Conservation (phyloP, 495 filamentous ascomycete species). For the Xylaria castorea region DNA sequence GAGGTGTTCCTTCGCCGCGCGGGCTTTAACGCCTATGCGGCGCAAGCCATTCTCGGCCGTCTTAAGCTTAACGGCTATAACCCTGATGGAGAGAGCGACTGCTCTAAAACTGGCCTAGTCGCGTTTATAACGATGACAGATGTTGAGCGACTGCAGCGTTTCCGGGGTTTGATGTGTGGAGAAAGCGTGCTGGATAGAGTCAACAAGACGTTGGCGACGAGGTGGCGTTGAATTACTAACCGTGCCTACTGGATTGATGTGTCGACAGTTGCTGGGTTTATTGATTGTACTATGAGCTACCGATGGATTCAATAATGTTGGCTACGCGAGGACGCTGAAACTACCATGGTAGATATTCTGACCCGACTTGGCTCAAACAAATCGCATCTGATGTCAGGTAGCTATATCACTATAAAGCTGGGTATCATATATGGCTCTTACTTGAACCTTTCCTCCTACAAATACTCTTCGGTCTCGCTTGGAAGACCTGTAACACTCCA, state of each 20-base stretch:
- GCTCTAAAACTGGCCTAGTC: constrained; percentile 53
- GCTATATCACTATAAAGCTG: constrained; percentile 13
- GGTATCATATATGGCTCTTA: constrained; percentile 17
- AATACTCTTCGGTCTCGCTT: constrained; percentile 8
- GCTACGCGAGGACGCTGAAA: neutral
- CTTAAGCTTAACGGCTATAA: constrained; percentile 51
- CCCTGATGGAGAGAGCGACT: constrained; percentile 23
- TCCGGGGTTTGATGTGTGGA: constrained; percentile 59
- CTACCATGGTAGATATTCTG: neutral
- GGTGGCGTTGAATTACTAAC: constrained; percentile 38
- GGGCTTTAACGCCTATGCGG: constrained; percentile 83
- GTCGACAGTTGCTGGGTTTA: constrained; percentile 12
- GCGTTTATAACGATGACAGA: constrained; percentile 64
- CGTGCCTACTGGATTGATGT: neutral
- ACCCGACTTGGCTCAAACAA: neutral
- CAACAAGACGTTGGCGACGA: constrained; percentile 44
- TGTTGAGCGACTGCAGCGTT: constrained; percentile 52
- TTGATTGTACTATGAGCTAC: neutral
- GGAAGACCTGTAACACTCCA: constrained; percentile 57
- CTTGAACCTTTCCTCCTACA: neutral
- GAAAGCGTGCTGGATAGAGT: constrained; percentile 59
- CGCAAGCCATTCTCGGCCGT: constrained; percentile 68
- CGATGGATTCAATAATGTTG: neutral
- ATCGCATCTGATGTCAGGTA: neutral
- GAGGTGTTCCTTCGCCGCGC: constrained; percentile 75